Conservation (phyloP, 2,329 filamentous ascomycete species). For the Nothophoma quercina region DNA sequence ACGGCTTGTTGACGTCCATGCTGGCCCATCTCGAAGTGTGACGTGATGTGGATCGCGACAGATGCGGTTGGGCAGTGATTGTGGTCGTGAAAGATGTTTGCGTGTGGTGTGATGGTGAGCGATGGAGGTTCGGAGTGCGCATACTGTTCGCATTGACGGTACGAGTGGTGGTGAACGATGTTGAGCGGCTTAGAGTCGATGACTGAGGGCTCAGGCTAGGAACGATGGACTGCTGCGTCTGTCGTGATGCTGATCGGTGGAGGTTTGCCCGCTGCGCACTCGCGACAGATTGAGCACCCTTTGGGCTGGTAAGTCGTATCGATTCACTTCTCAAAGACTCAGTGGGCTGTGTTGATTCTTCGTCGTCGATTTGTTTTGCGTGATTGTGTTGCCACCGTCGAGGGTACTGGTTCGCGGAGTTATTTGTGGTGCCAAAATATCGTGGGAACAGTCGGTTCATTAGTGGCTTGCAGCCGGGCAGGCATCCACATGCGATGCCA, state of each 20-base stretch:
- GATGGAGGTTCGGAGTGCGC: background rate
- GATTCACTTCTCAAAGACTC: conserved; percentile 3
- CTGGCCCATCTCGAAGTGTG: conserved; percentile 1
- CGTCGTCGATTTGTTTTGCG: conserved; percentile 7
- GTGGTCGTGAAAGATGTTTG: conserved; percentile 12
- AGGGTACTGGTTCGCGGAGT: conserved; percentile 6
- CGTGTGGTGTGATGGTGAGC: background rate
- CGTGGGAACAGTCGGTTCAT: conserved; percentile 36
- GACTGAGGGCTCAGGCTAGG: background rate
- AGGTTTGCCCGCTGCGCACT: background rate
- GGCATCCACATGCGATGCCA: conserved; percentile 44
- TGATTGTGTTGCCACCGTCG: conserved; percentile 13
- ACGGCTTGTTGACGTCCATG: conserved; percentile 5
- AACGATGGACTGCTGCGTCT: background rate
- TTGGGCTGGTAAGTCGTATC: background rate
- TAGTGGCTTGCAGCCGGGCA: conserved; percentile 44
- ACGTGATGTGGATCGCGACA: conserved; percentile 5
- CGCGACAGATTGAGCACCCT: background rate
- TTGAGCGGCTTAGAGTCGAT: background rate
- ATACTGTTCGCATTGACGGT: conserved; percentile 2
- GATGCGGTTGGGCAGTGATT: conserved; percentile 8
- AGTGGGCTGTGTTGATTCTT: background rate
- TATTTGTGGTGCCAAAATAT: conserved; percentile 29
- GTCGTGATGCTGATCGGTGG: background rate
- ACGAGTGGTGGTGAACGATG: background rate